Evolutionary conservation across 2,329 filamentous ascomycete genomes (phyloP), one percentile per base, ranked within the genome.

Genomic region (Paecilomyces variotii): DNA sequence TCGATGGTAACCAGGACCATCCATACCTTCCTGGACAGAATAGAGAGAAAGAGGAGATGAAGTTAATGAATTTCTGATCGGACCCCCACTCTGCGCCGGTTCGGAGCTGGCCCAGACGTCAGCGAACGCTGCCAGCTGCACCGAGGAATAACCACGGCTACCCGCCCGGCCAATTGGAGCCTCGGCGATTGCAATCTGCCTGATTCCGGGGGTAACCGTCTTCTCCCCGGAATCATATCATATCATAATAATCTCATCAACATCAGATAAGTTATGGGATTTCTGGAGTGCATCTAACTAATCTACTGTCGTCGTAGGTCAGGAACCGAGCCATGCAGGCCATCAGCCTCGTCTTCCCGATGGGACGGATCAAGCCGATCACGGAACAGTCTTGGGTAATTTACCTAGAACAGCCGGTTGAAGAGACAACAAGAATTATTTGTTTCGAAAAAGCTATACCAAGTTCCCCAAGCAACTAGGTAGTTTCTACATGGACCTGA

Each of bases 181-280:
- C 54, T 34, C 54, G 54, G 54, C 19, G 32, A 55, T 55, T 12
- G 30, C 11, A 55, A 54, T 32, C 50, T 52, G 25, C 27, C 12
- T 26, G 12, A 56, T 56, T 51, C 26, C 50, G 26, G 14, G 32
- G 26, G 27, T 54, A 57, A 49, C 58, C 58, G 58, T 52, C 54
- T n/a, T 14, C 35, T 14, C n/a, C n/a, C 35, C 14, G 35, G 14
- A 45, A n/a, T 19, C 39, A 14, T 19, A 19, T 19, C 19, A 19
- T 19, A 19, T 19, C 19, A 19, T 19, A 19, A 19, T 24, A 14
- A 45, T 45, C 39, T 45, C 35, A 45, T 45, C 14, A 39, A 19
- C 14, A 19, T 19, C 19, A 19, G 19, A 19, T 19, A 19, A 19
- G 19, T 19, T 19, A 19, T 19, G 19, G 19, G 19, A 19, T 19